Percentiles rank a stretch among this genome's conserved stretches.
These are phyloP conservation scores for Adiantum capillusveneris DNA, from an alignment of 75 land plant genomes.

Conservation along the genomic window DNA sequence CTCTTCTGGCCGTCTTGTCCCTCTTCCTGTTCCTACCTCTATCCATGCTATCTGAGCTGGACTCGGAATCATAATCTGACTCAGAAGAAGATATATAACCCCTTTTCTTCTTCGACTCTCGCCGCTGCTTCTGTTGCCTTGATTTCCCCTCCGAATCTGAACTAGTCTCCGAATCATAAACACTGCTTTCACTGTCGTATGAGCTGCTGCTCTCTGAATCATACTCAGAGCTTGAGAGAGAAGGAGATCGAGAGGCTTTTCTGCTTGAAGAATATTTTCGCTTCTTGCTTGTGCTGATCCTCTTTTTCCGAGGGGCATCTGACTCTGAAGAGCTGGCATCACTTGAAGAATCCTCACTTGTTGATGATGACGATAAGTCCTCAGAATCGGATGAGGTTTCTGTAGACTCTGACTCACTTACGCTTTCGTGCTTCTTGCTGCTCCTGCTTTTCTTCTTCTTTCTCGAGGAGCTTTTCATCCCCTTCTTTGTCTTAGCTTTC, in stretches of 20 bases:
- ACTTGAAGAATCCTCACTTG: constrained; percentile 24
- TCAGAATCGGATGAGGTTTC: constrained; percentile 11
- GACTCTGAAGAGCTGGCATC: constrained; percentile 28
- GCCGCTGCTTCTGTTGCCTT: constrained; percentile 25
- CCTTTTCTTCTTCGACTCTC: constrained; percentile 26
- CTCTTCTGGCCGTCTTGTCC: constrained; percentile 6
- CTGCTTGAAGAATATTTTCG: constrained; percentile 13
- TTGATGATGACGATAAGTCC: constrained; percentile 64
- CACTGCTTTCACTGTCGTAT: too few species aligned
- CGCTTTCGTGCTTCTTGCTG: constrained; percentile 16
- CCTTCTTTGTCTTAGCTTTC: constrained; percentile 17
- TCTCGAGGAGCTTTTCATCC: not conserved
- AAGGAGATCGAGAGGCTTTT: constrained; percentile 28
- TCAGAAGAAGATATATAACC: constrained; percentile 32
- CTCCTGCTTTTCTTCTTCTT: constrained; percentile 26
- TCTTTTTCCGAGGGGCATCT: constrained; percentile 17
- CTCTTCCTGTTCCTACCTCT: constrained; percentile 26
- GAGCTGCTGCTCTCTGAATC: too few species aligned
- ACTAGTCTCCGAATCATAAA: too few species aligned
- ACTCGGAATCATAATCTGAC: constrained; percentile 34
- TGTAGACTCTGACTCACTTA: constrained; percentile 22
- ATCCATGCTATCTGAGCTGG: constrained; percentile 40
- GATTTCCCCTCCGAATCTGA: constrained; percentile 37
- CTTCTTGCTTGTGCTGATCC: not conserved
- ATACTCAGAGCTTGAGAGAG: constrained; percentile 3